phyloP scores from a whole-genome alignment of 1,284 basidiomycete species.

The Fomitiporia mediterranea region DNA sequence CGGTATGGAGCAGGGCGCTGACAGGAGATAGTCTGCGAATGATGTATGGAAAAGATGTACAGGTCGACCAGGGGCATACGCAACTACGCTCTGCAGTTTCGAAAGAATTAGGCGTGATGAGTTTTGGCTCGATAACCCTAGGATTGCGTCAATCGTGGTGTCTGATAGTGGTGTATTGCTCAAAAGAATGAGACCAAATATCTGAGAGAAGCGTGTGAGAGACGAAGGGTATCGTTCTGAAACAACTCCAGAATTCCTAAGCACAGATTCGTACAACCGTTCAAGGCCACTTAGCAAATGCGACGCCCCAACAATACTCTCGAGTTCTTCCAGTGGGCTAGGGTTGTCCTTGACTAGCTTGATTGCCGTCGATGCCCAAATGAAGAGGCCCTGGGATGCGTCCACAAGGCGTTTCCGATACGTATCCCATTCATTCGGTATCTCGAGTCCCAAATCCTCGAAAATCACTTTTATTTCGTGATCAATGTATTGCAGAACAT shows the following conservation, averaged over 20 bases:
- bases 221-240: neutral
- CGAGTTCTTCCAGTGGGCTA: neutral
- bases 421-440: neutral
- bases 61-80: neutral
- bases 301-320: neutral
- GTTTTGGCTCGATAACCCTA: neutral
- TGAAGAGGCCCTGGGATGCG: conserved; percentile 27
- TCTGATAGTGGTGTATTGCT: neutral
- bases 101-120: neutral
- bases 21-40: conserved; percentile 3
- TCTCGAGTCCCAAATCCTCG: neutral
- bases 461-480: neutral
- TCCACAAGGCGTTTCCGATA: conserved; percentile 21
- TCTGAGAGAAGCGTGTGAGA: neutral
- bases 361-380: conserved; percentile 29
- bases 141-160: neutral
- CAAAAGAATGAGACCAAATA: neutral
- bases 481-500: neutral
- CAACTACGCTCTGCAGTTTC: neutral
- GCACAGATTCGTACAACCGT: neutral
- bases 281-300: neutral
- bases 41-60: conserved; percentile 8
- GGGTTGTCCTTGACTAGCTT: conserved; percentile 22
- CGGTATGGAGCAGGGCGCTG: no score
- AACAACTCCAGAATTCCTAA: neutral